Percentiles rank a stretch among this genome's conserved stretches.
Conservation (phyloP, 805 yeast species). For the Maudiozyma serrabonitensis region DNA sequence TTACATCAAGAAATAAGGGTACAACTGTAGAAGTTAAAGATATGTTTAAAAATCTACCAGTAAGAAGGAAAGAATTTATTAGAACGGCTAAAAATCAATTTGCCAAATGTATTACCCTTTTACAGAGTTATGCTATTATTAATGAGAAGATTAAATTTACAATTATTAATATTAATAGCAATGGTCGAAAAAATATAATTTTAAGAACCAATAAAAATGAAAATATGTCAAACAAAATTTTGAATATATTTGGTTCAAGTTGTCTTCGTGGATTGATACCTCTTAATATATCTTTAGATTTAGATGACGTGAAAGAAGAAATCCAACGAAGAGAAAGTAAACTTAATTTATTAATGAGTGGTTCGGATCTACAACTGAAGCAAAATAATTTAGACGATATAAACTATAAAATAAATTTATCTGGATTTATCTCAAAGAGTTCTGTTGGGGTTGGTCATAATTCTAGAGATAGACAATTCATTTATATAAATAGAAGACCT, state of each 20-base stretch:
- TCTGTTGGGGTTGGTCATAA: constrained; percentile 74
- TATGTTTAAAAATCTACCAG: constrained; percentile 67
- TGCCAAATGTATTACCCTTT: constrained; percentile 48
- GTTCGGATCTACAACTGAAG: constrained; percentile 1
- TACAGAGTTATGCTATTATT: constrained; percentile 64
- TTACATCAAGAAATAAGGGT: constrained; percentile 54
- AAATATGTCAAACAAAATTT: constrained; percentile 45
- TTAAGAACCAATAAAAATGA: constrained; percentile 48
- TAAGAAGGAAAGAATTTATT: constrained; percentile 62
- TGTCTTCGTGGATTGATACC: constrained; percentile 50
- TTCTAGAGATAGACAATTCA: constrained; percentile 62
- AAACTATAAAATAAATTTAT: constrained; percentile 31
- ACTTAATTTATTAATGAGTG: not conserved
- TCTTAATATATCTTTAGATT: constrained; percentile 35
- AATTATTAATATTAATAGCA: constrained; percentile 39
- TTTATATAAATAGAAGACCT: constrained; percentile 73
- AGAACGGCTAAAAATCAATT: constrained; percentile 65
- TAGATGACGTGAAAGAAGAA: constrained; percentile 24
- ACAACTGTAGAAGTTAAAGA: constrained; percentile 51
- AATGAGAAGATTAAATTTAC: constrained; percentile 48
- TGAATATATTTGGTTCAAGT: constrained; percentile 61
- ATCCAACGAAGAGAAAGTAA: constrained; percentile 8
- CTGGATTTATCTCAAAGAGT: constrained; percentile 65
- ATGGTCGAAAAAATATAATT: constrained; percentile 43
- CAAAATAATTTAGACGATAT: constrained; percentile 1